These are phyloP conservation scores for Elongisporangium anandrum DNA, from an alignment of 352 stramenopile genomes.

Conservation along the genomic window DNA sequence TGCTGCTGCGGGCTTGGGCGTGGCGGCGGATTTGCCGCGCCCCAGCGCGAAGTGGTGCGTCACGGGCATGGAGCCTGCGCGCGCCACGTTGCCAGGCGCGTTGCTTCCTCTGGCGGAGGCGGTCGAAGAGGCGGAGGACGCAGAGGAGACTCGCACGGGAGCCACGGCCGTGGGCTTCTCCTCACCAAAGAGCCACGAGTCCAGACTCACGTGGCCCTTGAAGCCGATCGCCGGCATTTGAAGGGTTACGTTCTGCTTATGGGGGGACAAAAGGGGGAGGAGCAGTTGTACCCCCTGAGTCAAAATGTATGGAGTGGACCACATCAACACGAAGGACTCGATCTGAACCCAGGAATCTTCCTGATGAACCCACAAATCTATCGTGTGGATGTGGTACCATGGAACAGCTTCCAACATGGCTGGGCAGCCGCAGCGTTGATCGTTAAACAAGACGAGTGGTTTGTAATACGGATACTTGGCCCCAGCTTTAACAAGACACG, in stretches of 20 bases:
- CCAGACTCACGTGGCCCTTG: slow-evolving; percentile 49
- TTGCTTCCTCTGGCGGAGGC: slow-evolving; percentile 2
- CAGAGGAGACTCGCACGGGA: slow-evolving; percentile 1
- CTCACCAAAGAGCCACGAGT: slow-evolving; percentile 81
- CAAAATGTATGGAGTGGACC: background rate
- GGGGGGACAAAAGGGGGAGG: background rate
- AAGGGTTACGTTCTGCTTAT: background rate
- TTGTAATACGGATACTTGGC: too few species aligned
- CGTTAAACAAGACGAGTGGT: too few species aligned
- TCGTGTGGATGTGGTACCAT: too few species aligned
- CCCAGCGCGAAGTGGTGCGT: background rate
- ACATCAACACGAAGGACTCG: too few species aligned
- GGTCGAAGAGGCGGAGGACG: slow-evolving; percentile 1
- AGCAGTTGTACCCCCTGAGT: background rate
- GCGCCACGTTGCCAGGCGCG: slow-evolving; percentile 2
- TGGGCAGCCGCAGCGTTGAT: too few species aligned
- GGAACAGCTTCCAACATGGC: too few species aligned
- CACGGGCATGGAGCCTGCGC: slow-evolving; percentile 1
- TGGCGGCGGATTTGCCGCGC: background rate
- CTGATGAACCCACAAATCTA: too few species aligned
- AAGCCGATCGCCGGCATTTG: slow-evolving; percentile 41
- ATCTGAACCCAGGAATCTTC: too few species aligned
- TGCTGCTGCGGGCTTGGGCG: slow-evolving; percentile 3
- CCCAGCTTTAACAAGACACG: too few species aligned
- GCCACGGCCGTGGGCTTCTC: slow-evolving; percentile 28